Evolutionary conservation across 352 stramenopile genomes (phyloP).

Genomic region (Phytophthora podocarpi): DNA sequence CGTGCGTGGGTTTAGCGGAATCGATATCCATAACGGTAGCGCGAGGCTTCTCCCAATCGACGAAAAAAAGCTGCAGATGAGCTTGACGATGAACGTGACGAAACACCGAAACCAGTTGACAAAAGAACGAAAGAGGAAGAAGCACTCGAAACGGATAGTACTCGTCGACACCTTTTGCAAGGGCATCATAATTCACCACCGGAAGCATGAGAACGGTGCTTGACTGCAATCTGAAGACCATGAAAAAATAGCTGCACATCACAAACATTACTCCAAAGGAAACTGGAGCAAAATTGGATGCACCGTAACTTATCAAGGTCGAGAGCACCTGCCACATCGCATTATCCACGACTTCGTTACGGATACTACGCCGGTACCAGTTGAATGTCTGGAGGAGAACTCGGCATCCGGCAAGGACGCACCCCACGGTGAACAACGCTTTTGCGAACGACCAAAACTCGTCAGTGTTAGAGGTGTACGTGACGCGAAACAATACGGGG

Average conservation of each 20-base stretch:
- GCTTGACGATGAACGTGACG: slow-evolving; percentile 83
- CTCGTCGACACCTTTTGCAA: slow-evolving; percentile 66
- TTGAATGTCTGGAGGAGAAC: slow-evolving; percentile 85
- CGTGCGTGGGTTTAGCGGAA: slow-evolving; percentile 44
- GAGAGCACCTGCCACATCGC: slow-evolving; percentile 56
- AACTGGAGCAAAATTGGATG: slow-evolving; percentile 48
- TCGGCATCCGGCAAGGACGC: slow-evolving; percentile 53
- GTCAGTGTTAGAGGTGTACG: slow-evolving; percentile 87
- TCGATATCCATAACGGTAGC: slow-evolving; percentile 69
- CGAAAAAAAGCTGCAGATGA: slow-evolving; percentile 87
- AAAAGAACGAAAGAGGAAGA: slow-evolving; percentile 83
- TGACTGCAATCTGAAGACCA: slow-evolving; percentile 95
- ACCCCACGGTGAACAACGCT: slow-evolving; percentile 73
- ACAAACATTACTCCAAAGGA: slow-evolving; percentile 72
- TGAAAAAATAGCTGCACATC: slow-evolving; percentile 88
- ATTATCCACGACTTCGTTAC: slow-evolving; percentile 65
- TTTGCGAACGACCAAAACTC: slow-evolving; percentile 81
- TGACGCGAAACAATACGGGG: slow-evolving; percentile 73
- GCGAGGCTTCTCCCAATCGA: slow-evolving; percentile 94
- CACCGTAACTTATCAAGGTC: slow-evolving; percentile 41
- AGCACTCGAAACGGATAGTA: slow-evolving; percentile 89
- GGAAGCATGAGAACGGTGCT: slow-evolving; percentile 90
- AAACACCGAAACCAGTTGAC: slow-evolving; percentile 77
- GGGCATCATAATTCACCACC: slow-evolving; percentile 51
- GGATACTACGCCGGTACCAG: slow-evolving; percentile 83